Evolutionary conservation across 495 filamentous ascomycete species (phyloP).

Genomic region (Penicillium mononematosum): DNA sequence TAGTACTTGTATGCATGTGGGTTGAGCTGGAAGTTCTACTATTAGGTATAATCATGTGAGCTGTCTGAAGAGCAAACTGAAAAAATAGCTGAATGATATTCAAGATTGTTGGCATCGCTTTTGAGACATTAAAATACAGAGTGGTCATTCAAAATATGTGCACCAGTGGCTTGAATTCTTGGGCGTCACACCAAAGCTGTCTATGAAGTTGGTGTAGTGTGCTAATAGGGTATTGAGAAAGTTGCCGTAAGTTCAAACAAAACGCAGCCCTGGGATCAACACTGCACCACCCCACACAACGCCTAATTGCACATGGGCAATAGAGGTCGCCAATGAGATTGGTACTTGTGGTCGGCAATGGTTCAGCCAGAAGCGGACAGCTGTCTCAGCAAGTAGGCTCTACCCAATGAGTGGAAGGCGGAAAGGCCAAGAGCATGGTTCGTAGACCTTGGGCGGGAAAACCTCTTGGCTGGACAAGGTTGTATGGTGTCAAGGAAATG

Average conservation of each 20-base stretch:
- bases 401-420: background rate
- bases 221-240: background rate
- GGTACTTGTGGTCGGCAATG: background rate
- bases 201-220: background rate
- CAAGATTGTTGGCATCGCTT: conserved; percentile 7
- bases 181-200: background rate
- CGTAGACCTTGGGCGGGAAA: background rate
- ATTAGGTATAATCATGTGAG: too few relatives aligned
- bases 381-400: background rate
- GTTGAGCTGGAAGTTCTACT: too few relatives aligned
- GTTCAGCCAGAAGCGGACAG: background rate
- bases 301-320: background rate
- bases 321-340: background rate
- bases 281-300: background rate
- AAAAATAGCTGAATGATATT: background rate
- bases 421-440: background rate
- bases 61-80: background rate
- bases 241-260: background rate
- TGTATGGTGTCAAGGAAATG: conserved; percentile 3
- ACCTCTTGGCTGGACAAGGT: background rate
- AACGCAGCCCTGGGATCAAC: background rate
- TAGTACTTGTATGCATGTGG: too few relatives aligned
- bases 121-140: conserved; percentile 3
- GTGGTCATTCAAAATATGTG: conserved; percentile 3
- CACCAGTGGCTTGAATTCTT: background rate